Conservation (phyloP, 2,329 filamentous ascomycete genomes). For the Pyricularia pennisetigena region DNA sequence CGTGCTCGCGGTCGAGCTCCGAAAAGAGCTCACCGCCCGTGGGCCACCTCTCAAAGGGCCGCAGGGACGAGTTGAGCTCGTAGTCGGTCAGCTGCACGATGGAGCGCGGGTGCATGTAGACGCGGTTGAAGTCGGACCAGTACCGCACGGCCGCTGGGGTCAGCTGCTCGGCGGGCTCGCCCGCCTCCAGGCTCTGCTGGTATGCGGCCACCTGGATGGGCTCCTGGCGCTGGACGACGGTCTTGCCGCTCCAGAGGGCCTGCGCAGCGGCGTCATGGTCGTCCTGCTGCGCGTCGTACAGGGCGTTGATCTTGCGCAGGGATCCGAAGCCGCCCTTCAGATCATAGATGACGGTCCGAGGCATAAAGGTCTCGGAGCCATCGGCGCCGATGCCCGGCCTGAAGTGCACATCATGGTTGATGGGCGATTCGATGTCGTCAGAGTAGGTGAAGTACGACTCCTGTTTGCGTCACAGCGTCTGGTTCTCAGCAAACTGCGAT, state of each 20-base stretch:
- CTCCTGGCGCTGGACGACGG: slow-evolving; percentile 58
- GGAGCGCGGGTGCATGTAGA: slow-evolving; percentile 87
- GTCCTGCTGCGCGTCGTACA: slow-evolving; percentile 56
- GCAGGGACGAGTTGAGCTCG: slow-evolving; percentile 67
- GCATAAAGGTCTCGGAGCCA: slow-evolving; percentile 84
- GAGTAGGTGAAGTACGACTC: slow-evolving; percentile 96
- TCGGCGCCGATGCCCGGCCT: slow-evolving; percentile 72
- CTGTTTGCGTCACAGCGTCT: slow-evolving; percentile 28
- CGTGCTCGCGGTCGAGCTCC: slow-evolving; percentile 66
- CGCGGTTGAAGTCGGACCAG: slow-evolving; percentile 91
- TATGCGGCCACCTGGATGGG: slow-evolving; percentile 65
- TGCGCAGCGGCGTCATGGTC: slow-evolving; percentile 10
- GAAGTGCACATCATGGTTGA: slow-evolving; percentile 86
- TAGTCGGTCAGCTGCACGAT: slow-evolving; percentile 82
- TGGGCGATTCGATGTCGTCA: slow-evolving; percentile 51
- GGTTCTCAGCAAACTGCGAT: neutral
- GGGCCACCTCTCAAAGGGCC: slow-evolving; percentile 72
- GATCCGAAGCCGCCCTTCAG: slow-evolving; percentile 90
- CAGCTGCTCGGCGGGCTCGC: slow-evolving; percentile 50
- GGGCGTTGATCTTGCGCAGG: slow-evolving; percentile 73
- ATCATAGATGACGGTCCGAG: slow-evolving; percentile 87
- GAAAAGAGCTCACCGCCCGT: slow-evolving; percentile 68
- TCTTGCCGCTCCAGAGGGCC: slow-evolving; percentile 47
- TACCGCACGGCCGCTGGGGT: slow-evolving; percentile 69
- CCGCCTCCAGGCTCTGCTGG: slow-evolving; percentile 68